Conservation (phyloP, 768 basidiomycete genomes). For the Podaxis sp. region DNA sequence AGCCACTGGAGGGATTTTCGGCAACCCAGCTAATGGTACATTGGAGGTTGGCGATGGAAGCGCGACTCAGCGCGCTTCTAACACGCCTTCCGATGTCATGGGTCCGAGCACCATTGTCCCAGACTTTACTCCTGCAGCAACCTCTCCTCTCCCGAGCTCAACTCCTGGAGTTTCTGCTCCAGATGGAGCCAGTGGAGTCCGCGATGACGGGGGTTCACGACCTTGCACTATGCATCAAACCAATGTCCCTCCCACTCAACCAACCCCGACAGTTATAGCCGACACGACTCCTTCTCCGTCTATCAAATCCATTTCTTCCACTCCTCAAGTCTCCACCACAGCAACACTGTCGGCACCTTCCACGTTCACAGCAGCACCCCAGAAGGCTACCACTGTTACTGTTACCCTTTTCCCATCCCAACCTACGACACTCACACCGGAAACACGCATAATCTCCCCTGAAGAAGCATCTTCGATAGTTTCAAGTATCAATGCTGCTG, state of each 20-base stretch:
- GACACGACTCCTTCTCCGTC: constrained; percentile 16
- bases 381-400: constrained; percentile 34
- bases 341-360: constrained; percentile 4
- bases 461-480: constrained; percentile 41
- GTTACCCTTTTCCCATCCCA: constrained; percentile 25
- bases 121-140: neutral
- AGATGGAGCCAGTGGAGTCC: too few species aligned
- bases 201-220: neutral
- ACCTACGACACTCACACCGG: constrained; percentile 29
- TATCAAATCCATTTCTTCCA: constrained; percentile 10
- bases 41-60: neutral
- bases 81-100: neutral
- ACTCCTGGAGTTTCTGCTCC: neutral
- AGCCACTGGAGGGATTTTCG: constrained; percentile 40
- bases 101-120: neutral
- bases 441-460: constrained; percentile 44
- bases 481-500: constrained; percentile 28
- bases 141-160: neutral
- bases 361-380: neutral
- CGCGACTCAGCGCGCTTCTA: neutral
- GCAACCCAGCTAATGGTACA: constrained; percentile 16
- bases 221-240: neutral
- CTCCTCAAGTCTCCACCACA: constrained; percentile 10
- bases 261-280: constrained; percentile 1
- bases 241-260: neutral